Conservation (phyloP, 2,329 filamentous ascomycete species). For the Trichoderma endophyticum region DNA sequence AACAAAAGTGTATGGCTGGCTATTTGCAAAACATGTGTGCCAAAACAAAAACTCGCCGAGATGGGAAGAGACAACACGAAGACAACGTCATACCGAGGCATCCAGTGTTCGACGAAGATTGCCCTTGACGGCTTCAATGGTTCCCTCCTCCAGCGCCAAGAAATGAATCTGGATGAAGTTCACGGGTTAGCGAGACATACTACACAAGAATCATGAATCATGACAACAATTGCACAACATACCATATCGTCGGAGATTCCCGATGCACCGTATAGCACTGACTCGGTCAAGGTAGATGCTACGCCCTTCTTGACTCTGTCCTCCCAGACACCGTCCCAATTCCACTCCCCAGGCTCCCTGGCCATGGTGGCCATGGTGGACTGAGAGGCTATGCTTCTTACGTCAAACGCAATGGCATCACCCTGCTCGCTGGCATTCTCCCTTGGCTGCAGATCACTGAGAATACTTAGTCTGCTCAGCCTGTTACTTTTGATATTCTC, state of each 20-base stretch:
- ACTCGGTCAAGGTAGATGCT: conserved; percentile 72
- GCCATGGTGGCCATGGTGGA: conserved; percentile 19
- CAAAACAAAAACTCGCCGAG: background rate
- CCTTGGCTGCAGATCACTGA: background rate
- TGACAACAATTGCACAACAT: conserved; percentile 32
- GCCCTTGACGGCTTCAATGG: conserved; percentile 56
- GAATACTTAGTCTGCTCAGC: background rate
- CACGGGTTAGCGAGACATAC: conserved; percentile 21
- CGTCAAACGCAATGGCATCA: conserved; percentile 10
- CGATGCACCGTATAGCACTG: conserved; percentile 69
- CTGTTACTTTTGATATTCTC: background rate
- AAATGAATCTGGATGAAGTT: conserved; percentile 58
- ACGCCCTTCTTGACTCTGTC: conserved; percentile 79
- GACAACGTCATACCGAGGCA: conserved; percentile 24
- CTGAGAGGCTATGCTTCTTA: background rate
- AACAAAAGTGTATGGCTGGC: background rate
- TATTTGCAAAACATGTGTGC: background rate
- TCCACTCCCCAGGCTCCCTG: conserved; percentile 73
- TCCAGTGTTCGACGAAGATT: conserved; percentile 54
- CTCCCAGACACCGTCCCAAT: conserved; percentile 97
- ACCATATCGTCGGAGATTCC: conserved; percentile 69
- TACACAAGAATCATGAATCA: background rate
- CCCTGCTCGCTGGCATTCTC: conserved; percentile 11
- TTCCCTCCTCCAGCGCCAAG: conserved; percentile 58
- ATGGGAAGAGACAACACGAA: background rate